These are phyloP conservation scores for Scheffersomyces coipomensis DNA, from an alignment of 805 yeast species.

Conservation along the genomic window DNA sequence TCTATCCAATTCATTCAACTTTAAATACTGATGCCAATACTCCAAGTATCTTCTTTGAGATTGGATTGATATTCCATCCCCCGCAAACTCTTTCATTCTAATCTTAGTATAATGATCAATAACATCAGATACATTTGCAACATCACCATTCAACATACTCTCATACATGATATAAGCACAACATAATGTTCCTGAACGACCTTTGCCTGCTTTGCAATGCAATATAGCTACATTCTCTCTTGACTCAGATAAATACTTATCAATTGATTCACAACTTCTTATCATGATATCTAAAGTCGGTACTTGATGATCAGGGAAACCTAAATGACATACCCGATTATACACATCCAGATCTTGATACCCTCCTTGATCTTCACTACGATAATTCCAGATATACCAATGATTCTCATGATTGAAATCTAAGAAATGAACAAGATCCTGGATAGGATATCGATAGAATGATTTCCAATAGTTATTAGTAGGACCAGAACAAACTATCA, in stretches of 20 bases:
- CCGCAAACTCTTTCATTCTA: conserved; percentile 57
- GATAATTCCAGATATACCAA: conserved; percentile 77
- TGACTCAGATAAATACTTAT: conserved; percentile 32
- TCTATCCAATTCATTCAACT: not conserved
- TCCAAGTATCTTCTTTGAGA: conserved; percentile 68
- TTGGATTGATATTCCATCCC: conserved; percentile 66
- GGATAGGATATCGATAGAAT: conserved; percentile 52
- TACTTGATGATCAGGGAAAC: conserved; percentile 77
- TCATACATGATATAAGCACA: conserved; percentile 66
- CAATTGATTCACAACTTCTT: conserved; percentile 43
- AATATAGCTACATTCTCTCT: conserved; percentile 57
- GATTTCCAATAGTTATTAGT: conserved; percentile 41
- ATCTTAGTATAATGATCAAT: conserved; percentile 49
- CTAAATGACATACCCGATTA: conserved; percentile 39
- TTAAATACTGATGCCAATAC: conserved; percentile 43
- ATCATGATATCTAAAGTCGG: conserved; percentile 61
- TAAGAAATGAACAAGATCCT: conserved; percentile 50
- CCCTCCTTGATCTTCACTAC: conserved; percentile 53
- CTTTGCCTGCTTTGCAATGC: conserved; percentile 92
- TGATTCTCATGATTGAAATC: conserved; percentile 44
- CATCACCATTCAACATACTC: conserved; percentile 1
- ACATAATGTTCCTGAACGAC: conserved; percentile 78
- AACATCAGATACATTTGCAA: conserved; percentile 40
- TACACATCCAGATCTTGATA: conserved; percentile 38
- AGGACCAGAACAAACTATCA: conserved; percentile 81